These are phyloP conservation scores for Triangularia setosa DNA, from an alignment of 2,329 filamentous ascomycete genomes.

Conservation along the genomic window DNA sequence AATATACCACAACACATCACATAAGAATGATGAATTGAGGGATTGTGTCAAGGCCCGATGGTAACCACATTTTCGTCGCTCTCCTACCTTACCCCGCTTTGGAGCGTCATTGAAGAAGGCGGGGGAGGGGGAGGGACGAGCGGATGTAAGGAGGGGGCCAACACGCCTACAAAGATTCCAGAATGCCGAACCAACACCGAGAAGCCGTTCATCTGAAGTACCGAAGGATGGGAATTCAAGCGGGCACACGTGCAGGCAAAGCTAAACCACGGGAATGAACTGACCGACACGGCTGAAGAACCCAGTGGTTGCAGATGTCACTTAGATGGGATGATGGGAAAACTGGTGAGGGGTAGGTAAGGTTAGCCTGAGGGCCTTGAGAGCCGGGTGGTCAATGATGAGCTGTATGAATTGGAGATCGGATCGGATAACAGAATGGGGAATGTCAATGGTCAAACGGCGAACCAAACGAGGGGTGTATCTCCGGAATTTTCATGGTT, in stretches of 20 bases:
- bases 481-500: too few species aligned
- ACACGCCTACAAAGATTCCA: too few species aligned
- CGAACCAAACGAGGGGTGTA: too few species aligned
- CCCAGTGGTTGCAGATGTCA: background rate
- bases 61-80: background rate
- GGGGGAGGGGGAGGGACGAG: background rate
- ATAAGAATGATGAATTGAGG: background rate
- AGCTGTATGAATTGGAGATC: background rate
- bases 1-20: too few species aligned
- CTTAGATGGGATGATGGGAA: background rate
- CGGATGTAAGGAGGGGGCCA: background rate
- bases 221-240: too few species aligned
- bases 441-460: background rate
- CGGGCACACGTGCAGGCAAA: too few species aligned
- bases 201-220: conserved; percentile 15
- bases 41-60: background rate
- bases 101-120: background rate
- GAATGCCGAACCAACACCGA: conserved; percentile 29
- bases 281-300: background rate
- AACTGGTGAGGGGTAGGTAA: background rate
- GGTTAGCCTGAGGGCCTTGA: background rate
- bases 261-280: background rate
- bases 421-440: too few species aligned
- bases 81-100: conserved; percentile 11
- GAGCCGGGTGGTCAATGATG: background rate